Evolutionary conservation across 2,329 filamentous ascomycete genomes (phyloP).

Genomic region (Verticillium isaacii): DNA sequence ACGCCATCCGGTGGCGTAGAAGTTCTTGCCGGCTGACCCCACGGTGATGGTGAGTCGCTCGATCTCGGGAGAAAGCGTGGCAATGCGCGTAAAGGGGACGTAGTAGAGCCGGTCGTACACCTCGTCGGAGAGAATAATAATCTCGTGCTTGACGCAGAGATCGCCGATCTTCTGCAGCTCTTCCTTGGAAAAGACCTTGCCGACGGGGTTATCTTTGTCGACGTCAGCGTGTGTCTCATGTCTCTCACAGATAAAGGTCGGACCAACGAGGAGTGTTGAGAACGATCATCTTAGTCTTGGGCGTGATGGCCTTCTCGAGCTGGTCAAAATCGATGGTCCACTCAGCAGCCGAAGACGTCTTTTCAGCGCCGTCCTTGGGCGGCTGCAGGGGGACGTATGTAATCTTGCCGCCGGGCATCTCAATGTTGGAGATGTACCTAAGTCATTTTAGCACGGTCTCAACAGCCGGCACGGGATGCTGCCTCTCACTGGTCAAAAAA

Average conservation of each 20-base stretch:
- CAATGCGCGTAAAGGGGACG: conserved; percentile 88
- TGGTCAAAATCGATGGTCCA: conserved; percentile 85
- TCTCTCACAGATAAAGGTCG: background rate
- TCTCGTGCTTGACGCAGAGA: conserved; percentile 85
- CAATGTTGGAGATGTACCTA: conserved; percentile 92
- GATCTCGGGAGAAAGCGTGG: conserved; percentile 85
- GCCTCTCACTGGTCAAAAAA: conserved; percentile 82
- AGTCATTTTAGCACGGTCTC: background rate
- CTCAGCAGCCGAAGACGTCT: conserved; percentile 79
- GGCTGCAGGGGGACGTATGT: conserved; percentile 95
- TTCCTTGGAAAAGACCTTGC: conserved; percentile 84
- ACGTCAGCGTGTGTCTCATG: background rate
- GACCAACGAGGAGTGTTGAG: conserved; percentile 63
- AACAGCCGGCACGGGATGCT: too few species aligned
- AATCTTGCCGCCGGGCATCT: conserved; percentile 94
- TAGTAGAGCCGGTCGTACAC: conserved; percentile 96
- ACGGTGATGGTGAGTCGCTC: conserved; percentile 87
- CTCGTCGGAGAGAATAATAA: conserved; percentile 88
- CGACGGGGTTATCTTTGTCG: conserved; percentile 78
- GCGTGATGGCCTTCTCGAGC: conserved; percentile 75
- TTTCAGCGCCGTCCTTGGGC: conserved; percentile 70
- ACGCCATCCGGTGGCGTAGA: conserved; percentile 96
- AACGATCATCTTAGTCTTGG: conserved; percentile 94
- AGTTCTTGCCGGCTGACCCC: conserved; percentile 95
- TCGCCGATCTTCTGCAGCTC: conserved; percentile 84